A percentile compares a stretch with the other conserved stretches of the same genome.
These are phyloP conservation scores for Botrytis porri DNA, from an alignment of 2,329 filamentous ascomycete genomes.

Conservation along the genomic window DNA sequence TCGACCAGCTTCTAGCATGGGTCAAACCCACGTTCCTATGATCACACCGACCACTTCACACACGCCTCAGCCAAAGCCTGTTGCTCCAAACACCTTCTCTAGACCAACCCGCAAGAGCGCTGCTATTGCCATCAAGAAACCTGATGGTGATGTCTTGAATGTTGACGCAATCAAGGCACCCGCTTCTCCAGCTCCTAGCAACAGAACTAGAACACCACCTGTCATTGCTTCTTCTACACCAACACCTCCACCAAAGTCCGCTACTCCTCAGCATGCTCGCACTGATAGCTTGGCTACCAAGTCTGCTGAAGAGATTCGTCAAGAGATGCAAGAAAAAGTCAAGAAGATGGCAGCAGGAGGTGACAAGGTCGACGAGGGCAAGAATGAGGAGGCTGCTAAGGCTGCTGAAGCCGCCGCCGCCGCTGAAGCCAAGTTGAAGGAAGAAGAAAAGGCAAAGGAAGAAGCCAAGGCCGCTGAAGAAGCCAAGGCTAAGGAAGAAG, in stretches of 20 bases:
- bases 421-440: constrained; percentile 38
- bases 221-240: constrained; percentile 67
- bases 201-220: constrained; percentile 54
- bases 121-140: constrained; percentile 80
- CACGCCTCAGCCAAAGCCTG: constrained; percentile 52
- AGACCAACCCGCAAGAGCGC: constrained; percentile 56
- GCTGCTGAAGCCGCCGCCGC: constrained; percentile 34
- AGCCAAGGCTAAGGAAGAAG: constrained; percentile 39
- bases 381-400: constrained; percentile 40
- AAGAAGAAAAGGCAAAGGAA: constrained; percentile 39
- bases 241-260: constrained; percentile 75
- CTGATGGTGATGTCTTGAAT: constrained; percentile 73
- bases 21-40: constrained; percentile 38
- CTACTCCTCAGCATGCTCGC: constrained; percentile 64
- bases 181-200: constrained; percentile 53
- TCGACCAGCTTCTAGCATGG: constrained; percentile 47
- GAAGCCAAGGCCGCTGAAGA: constrained; percentile 37
- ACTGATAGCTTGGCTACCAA: constrained; percentile 69
- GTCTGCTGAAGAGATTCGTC: constrained; percentile 75
- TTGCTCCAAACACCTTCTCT: constrained; percentile 41
- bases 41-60: constrained; percentile 40
- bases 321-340: constrained; percentile 66
- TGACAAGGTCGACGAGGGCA: constrained; percentile 38
- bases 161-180: constrained; percentile 64
- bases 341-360: constrained; percentile 40